Evolutionary conservation across 1,139 yeast genomes (phyloP), one percentile per base, ranked within the genome.

Genomic region (Suhomyces anneliseae): DNA sequence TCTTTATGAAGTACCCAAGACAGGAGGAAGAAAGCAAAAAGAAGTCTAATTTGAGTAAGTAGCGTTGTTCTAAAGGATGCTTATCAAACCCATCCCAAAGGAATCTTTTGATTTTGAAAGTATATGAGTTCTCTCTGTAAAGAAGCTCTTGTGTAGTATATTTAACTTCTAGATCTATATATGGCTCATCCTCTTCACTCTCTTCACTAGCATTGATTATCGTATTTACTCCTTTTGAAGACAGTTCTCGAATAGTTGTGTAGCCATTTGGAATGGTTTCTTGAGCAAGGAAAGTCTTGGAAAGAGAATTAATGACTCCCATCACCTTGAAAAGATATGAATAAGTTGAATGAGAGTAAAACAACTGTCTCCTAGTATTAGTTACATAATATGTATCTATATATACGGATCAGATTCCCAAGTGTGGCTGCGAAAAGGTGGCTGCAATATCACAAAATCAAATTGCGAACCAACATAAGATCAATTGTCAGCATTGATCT

Each of bases 61-160:
- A 60, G 33, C 38, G 45, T 40, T 58, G 62, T 39, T 60, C 63
- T 19, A 46, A 44, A 26, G 62, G 72, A 52, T 76, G 79, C 56
- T 76, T 78, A 44, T 74, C 81, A 12, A 66, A 59, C 3, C 79
- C 74, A 56, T 79, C 83, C 74, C 84, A 75, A 36, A 81, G 52
- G 42, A 72, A 71, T 26, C 51, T 54, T 44, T 58, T 65, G 27
- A 71, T 34, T 39, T 60, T 63, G 49, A 59, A 72, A 60, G 62
- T 55, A 29, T 40, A 42, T 3, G 66, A 55, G 0, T 54, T 60
- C 29, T 59, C 45, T 38, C 72, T 54, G 42, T 58, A 53, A 3
- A 46, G 54, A 4, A 59, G 31, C 46, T 67, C 68, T 46, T 70
- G 76, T 1, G 64, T 62, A 2, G 71, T 58, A 31, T 70, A 54